Evolutionary conservation across 2,329 filamentous ascomycete genomes (phyloP), one percentile per base, ranked within the genome.

Genomic region (Fusarium nisikadoi): DNA sequence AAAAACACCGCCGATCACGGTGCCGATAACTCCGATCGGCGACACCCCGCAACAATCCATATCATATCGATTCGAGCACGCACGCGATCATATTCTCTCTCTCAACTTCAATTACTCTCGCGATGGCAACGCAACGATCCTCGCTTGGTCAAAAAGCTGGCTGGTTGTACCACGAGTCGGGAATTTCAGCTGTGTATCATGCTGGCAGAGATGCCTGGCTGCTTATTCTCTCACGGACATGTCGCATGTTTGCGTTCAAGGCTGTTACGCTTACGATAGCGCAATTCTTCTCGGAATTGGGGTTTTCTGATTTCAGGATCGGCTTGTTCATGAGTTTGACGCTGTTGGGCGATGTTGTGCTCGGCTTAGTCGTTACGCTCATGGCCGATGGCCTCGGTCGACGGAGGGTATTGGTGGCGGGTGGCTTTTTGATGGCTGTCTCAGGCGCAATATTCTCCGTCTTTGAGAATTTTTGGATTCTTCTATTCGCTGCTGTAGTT

Each of bases 241-340:
- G 81, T 64, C 89, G 89, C 59, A 88, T 91, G 80, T 89, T 91
- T 72, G 89, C 89, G n/a, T 91, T 90, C 69, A 89, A 89, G 52
- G 86, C 87, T 60, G 87, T 86, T 25, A 86, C 89, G 0, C 83
- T 92, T 47, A 87, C 91, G 56, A 83, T 92, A 47, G 90, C 88
- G 16, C 86, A 90, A 20, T 91, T 90, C 76, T 86, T 92, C 55
- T 85, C 87, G 11, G 84, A 86, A 25, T 79, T 91, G 17, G 80
- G 82, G 0, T 85, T 90, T 59, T 83, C 88, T 2, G 89, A 91
- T 77, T 82, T 86, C 31, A 84, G 83, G 27, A 91, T 91, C 65
- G 90, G 90, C 10, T 76, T 91, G 11, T 91, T 92, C 73, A 90
- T 92, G 89, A 90, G 87, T 2, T 79, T 91, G 41, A 92, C 90